Conservation (phyloP, 1,139 yeast genomes). For the Nakaseomyces nivariensis region DNA sequence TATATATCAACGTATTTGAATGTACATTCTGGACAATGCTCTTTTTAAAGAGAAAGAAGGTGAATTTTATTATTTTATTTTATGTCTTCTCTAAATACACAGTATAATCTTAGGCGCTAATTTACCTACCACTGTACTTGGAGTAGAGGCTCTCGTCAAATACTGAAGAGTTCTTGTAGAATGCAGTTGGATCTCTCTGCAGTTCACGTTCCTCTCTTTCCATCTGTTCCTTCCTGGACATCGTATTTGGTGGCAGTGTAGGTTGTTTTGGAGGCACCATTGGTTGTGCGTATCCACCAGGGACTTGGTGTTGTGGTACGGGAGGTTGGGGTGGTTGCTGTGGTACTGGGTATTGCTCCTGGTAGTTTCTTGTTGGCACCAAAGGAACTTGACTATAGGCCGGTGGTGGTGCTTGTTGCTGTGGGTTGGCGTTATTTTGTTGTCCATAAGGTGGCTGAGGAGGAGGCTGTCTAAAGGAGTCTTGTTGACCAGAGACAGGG, state of each 20-base stretch:
- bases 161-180: constrained; percentile 38
- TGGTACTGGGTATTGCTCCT: not conserved
- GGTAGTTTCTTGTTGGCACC: constrained; percentile 4
- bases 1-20: too few relatives aligned
- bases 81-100: not conserved
- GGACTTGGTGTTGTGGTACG: not conserved
- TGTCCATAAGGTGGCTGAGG: not conserved
- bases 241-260: constrained; percentile 7
- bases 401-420: not conserved
- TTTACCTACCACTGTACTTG: constrained; percentile 25
- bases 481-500: not conserved
- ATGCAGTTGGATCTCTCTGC: constrained; percentile 27
- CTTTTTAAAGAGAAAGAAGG: too few relatives aligned
- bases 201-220: constrained; percentile 19
- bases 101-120: not conserved
- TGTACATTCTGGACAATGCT: too few relatives aligned
- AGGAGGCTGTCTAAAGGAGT: not conserved
- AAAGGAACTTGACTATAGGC: not conserved
- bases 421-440: not conserved
- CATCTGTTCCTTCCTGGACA: constrained; percentile 8
- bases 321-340: not conserved
- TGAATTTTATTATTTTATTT: not conserved
- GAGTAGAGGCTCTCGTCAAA: constrained; percentile 38
- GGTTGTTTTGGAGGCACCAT: constrained; percentile 22
- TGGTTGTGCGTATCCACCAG: constrained; percentile 8